A percentile compares a stretch with the other conserved stretches of the same genome.
phyloP scores from a whole-genome alignment of 1,284 basidiomycete species.

The Taiwanofungus camphoratus region DNA sequence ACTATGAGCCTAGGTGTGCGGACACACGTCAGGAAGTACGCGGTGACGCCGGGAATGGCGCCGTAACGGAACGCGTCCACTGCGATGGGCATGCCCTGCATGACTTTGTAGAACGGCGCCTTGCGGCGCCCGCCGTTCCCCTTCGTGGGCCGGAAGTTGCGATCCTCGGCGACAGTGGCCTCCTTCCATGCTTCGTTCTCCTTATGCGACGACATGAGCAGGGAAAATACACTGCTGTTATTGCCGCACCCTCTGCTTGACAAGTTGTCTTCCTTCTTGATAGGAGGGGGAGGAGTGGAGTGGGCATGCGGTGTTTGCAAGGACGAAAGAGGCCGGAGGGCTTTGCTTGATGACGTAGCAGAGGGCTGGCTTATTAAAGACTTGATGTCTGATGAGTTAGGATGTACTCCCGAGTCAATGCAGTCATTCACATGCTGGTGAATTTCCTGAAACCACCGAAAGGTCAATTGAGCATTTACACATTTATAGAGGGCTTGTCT shows the following conservation, averaged over 20 bases:
- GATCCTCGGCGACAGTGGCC: slow-evolving; percentile 51
- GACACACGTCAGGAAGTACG: slow-evolving; percentile 82
- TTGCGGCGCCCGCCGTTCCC: slow-evolving; percentile 57
- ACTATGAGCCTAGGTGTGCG: background rate
- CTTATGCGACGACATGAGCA: slow-evolving; percentile 78
- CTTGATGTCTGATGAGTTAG: slow-evolving; percentile 8
- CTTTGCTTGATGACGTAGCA: slow-evolving; percentile 3
- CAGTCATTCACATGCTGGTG: slow-evolving; percentile 47
- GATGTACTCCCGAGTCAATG: slow-evolving; percentile 29
- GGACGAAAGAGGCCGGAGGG: slow-evolving; percentile 9
- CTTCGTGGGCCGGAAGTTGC: slow-evolving; percentile 40
- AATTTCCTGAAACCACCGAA: slow-evolving; percentile 31
- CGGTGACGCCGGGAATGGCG: slow-evolving; percentile 79
- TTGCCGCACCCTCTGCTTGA: background rate
- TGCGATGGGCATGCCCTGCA: slow-evolving; percentile 96
- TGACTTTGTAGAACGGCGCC: slow-evolving; percentile 93
- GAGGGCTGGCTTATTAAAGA: slow-evolving; percentile 11
- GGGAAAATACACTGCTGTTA: slow-evolving; percentile 59
- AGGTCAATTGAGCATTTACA: background rate
- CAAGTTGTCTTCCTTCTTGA: background rate
- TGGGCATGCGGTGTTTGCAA: slow-evolving; percentile 9
- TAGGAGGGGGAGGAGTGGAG: slow-evolving; percentile 4
- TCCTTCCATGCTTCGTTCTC: slow-evolving; percentile 84
- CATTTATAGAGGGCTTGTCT: background rate
- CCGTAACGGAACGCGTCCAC: slow-evolving; percentile 96